Conservation (phyloP, 768 basidiomycete genomes). For the Crassisporium funariophilum region DNA sequence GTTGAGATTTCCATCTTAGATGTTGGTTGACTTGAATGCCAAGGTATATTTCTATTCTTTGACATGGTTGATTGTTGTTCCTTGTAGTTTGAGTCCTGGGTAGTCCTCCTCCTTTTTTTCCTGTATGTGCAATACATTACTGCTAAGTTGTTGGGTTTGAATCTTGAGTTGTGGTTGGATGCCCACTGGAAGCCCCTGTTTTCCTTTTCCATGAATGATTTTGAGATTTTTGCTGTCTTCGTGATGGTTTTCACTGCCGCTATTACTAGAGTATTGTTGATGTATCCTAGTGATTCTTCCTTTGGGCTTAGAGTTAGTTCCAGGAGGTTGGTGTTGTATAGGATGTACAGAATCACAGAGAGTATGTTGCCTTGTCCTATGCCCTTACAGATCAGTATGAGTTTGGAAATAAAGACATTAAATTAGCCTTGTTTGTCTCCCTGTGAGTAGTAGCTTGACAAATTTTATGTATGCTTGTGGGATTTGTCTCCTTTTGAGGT, state of each 20-base stretch:
- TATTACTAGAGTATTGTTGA: slow-evolving; percentile 28
- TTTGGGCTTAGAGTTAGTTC: slow-evolving; percentile 2
- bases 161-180: slow-evolving; percentile 27
- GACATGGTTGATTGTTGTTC: not conserved
- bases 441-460: not conserved
- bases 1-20: slow-evolving; percentile 17
- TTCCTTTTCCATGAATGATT: not conserved
- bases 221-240: not conserved
- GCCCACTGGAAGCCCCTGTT: slow-evolving; percentile 27
- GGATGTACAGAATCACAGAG: slow-evolving; percentile 17
- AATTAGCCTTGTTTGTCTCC: not conserved
- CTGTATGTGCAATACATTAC: slow-evolving; percentile 19
- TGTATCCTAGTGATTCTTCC: slow-evolving; percentile 18
- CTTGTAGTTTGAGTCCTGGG: slow-evolving; percentile 1
- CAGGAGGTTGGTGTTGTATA: slow-evolving; percentile 7
- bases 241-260: slow-evolving; percentile 9
- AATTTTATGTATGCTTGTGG: slow-evolving; percentile 7
- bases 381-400: slow-evolving; percentile 6
- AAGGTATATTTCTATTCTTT: slow-evolving; percentile 18
- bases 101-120: not conserved
- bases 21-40: slow-evolving; percentile 16
- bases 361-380: slow-evolving; percentile 16
- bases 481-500: slow-evolving; percentile 24
- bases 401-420: slow-evolving; percentile 4
- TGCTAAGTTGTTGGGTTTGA: slow-evolving; percentile 5